Conservation (phyloP, 768 basidiomycete species). For the Suillus placidus region DNA sequence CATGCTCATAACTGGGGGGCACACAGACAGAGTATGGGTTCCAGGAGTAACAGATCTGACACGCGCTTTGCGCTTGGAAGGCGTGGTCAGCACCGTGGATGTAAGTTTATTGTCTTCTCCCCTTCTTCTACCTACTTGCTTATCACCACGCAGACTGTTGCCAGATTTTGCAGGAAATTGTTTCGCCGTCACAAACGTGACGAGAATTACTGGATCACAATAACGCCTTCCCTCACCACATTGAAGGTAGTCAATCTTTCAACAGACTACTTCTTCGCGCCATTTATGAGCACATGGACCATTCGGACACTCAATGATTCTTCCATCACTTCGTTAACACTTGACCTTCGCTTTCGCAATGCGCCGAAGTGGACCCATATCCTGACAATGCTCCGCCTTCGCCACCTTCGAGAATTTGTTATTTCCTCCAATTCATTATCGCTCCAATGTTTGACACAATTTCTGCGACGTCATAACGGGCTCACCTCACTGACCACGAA, state of each 20-base stretch:
- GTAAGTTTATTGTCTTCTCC: not conserved
- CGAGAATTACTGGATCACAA: conserved; percentile 6
- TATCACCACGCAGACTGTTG: not conserved
- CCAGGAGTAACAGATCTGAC: conserved; percentile 3
- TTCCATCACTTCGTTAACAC: not conserved
- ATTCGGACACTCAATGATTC: conserved; percentile 7
- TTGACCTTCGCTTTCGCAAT: conserved; percentile 7
- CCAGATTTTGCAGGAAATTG: not conserved
- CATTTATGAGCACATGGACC: conserved; percentile 7
- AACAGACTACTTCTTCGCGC: conserved; percentile 6
- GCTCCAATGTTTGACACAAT: conserved; percentile 1
- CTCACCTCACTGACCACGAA: conserved; percentile 4
- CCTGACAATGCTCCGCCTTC: conserved; percentile 5
- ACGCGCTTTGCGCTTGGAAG: conserved; percentile 4
- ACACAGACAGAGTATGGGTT: conserved; percentile 7
- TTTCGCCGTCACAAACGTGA: conserved; percentile 2
- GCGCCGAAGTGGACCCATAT: conserved; percentile 3
- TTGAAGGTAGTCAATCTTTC: not conserved
- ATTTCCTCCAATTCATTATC: conserved; percentile 5
- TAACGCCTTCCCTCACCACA: not conserved
- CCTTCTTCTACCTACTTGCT: not conserved
- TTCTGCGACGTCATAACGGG: conserved; percentile 4
- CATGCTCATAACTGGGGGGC: conserved; percentile 5
- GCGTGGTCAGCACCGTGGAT: conserved; percentile 4
- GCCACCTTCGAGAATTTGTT: conserved; percentile 6